Evolutionary conservation across 108 stramenopile genomes (phyloP), one percentile per base, ranked within the genome.

Genomic region (Conticribra weissflogii): DNA sequence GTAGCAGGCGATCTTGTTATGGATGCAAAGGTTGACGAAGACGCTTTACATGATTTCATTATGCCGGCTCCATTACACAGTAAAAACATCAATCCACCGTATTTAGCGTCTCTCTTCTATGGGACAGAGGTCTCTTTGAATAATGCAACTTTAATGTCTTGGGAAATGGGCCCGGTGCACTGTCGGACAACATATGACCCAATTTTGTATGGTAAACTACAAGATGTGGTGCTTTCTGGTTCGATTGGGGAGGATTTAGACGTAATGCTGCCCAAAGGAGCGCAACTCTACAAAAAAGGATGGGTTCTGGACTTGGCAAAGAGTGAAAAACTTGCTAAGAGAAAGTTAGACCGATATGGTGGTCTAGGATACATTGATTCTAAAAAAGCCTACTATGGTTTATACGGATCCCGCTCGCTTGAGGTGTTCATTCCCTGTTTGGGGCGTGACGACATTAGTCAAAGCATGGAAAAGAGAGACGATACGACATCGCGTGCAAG

Each of bases 181-280:
- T 91, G 90, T 62, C 66, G 83, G 30, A 91, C 90, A 12, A 77
- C 85, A 2, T 91, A 85, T 76, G 78, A 85, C 34, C 90, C 90
- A 15, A 76, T 74, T 25, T 16, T 81, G n/a, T 79, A 83, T 9
- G 61, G 82, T 19, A 51, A 28, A 5, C 50, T 91, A 52, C 62
- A 52, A n/a, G 63, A 61, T 48, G 61, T 81, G 17, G 69, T 83
- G 14, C 76, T 85, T 4, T 66, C 57, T 16, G 86, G 86, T 18
- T 74, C 71, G 22, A 54, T 63, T 0, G 86, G 67, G 3, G 78
- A 86, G 61, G 73, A 82, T 47, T 30, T 85, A 49, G 84, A 91
- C 46, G 44, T 82, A 17, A 73, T 79, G 63, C 64, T 86, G 0
- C 85, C 84, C 18, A 85, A 83, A 63, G 59, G 72, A 32, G 33